These are phyloP conservation scores for Cinchona pubescens DNA, from an alignment of 257 asterid genomes.

Conservation along the genomic window DNA sequence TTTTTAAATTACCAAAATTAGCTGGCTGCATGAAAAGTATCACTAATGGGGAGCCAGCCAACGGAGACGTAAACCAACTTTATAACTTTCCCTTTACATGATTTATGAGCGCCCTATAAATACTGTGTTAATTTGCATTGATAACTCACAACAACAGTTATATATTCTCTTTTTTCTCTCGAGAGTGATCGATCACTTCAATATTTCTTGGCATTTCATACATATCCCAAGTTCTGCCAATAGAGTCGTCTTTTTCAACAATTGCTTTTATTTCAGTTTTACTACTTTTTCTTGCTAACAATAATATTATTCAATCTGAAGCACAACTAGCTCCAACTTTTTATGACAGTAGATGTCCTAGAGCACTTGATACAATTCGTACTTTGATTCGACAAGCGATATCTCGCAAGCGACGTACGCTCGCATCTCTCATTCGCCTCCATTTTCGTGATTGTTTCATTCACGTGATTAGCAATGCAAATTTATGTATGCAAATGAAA, in stretches of 20 bases:
- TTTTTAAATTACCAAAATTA: neutral
- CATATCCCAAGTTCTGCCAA: neutral
- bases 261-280: neutral
- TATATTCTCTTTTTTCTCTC: too few relatives aligned
- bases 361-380: slow-evolving; percentile 13
- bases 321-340: slow-evolving; percentile 27
- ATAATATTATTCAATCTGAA: neutral
- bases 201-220: neutral
- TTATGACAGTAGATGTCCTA: slow-evolving; percentile 19
- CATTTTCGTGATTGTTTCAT: slow-evolving; percentile 31
- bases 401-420: slow-evolving; percentile 22
- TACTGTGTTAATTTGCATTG: too few relatives aligned
- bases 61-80: neutral
- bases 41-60: neutral
- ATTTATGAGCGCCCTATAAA: neutral
- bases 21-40: neutral
- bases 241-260: neutral
- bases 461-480: neutral
- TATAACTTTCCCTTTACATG: neutral
- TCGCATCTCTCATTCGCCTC: slow-evolving; percentile 25
- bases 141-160: neutral
- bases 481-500: neutral
- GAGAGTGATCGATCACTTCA: too few relatives aligned
- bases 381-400: slow-evolving; percentile 17
- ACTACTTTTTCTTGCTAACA: neutral